phyloP scores from a whole-genome alignment of 768 basidiomycete species.

The Glaciozyma antarctica region DNA sequence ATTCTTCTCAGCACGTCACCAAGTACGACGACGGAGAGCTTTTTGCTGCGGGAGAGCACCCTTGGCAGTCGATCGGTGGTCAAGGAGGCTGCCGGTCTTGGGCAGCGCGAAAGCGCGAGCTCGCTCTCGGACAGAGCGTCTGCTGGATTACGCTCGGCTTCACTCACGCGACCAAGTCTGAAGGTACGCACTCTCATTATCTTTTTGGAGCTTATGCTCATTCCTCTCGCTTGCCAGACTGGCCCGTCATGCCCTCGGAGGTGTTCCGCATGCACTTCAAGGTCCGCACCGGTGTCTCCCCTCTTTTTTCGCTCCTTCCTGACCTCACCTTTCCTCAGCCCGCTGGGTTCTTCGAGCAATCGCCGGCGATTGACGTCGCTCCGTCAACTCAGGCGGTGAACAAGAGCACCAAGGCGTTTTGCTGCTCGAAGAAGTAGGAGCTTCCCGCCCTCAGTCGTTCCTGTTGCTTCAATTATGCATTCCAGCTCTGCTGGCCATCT shows the following conservation, averaged over 20 bases:
- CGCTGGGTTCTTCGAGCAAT: conserved; percentile 9
- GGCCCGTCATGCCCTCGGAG: conserved; percentile 6
- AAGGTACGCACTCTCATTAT: background rate
- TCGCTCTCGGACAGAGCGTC: background rate
- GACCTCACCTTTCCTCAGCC: background rate
- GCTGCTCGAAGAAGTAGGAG: too few relatives aligned
- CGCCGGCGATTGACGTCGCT: conserved; percentile 5
- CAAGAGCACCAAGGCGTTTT: too few relatives aligned
- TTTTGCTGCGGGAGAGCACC: conserved; percentile 15
- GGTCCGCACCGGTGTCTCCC: too few relatives aligned
- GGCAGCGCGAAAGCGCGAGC: background rate
- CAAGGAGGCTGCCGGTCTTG: conserved; percentile 5
- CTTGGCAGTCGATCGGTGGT: conserved; percentile 4
- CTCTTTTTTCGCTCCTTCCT: too few relatives aligned
- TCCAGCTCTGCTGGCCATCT: too few relatives aligned
- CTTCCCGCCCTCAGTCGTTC: too few relatives aligned
- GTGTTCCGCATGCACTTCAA: conserved; percentile 11
- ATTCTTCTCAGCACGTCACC: too few relatives aligned
- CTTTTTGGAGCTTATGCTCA: background rate
- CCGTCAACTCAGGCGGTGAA: conserved; percentile 1
- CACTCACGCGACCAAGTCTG: conserved; percentile 1
- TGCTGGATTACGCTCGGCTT: conserved; percentile 7
- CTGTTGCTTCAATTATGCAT: too few relatives aligned
- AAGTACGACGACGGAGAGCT: conserved; percentile 35
- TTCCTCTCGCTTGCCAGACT: background rate